Conservation (phyloP, 2,329 filamentous ascomycete genomes). For the Talaromyces funiculosus region DNA sequence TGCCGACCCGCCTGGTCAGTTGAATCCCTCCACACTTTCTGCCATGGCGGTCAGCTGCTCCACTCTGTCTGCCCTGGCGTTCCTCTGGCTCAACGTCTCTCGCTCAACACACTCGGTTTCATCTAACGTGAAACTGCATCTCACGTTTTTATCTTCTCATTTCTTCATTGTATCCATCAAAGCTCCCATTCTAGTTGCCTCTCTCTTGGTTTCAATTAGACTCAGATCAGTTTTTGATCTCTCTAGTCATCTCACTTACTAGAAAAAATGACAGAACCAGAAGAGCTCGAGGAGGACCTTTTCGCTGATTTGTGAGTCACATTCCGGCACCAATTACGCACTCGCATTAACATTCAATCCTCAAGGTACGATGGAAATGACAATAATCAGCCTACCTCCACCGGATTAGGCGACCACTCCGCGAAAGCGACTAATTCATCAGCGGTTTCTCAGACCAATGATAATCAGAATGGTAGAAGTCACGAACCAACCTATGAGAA, state of each 20-base stretch:
- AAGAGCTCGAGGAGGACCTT: slow-evolving; percentile 86
- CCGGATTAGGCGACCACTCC: slow-evolving; percentile 33
- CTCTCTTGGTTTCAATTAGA: neutral
- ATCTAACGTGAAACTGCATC: neutral
- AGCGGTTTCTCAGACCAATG: slow-evolving; percentile 4
- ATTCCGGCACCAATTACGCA: neutral
- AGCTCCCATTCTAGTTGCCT: neutral
- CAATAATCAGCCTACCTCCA: slow-evolving; percentile 29
- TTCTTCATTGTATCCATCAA: neutral
- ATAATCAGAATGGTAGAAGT: slow-evolving; percentile 2
- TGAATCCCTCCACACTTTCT: slow-evolving; percentile 1
- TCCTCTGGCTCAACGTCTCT: neutral
- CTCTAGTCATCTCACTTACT: neutral
- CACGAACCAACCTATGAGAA: slow-evolving; percentile 4
- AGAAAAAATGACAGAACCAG: slow-evolving; percentile 64
- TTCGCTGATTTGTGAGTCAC: slow-evolving; percentile 81
- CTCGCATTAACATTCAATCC: slow-evolving; percentile 13
- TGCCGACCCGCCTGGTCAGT: neutral
- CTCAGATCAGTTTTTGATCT: neutral
- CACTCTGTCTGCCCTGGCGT: slow-evolving; percentile 12
- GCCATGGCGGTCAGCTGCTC: slow-evolving; percentile 17
- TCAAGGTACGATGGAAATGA: slow-evolving; percentile 64
- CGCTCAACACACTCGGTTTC: neutral
- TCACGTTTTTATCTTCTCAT: neutral
- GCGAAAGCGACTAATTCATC: slow-evolving; percentile 30